Conservation (phyloP, 306 rosid genomes). For the Senna tora region DNA sequence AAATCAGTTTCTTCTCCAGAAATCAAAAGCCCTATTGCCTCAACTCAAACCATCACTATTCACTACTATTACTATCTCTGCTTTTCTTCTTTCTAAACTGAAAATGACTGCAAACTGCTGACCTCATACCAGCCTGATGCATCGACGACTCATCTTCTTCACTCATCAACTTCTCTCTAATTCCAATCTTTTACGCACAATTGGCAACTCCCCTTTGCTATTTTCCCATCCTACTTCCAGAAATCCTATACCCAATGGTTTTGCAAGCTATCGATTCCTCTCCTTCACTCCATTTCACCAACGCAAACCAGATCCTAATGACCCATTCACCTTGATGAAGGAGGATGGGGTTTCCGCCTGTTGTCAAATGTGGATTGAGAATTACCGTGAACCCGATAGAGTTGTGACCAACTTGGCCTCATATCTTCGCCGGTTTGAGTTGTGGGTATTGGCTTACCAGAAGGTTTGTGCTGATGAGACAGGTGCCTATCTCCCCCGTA, state of each 20-base stretch:
- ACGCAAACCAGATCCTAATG: slow-evolving; percentile 60
- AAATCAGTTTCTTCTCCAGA: no score
- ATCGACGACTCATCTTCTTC: slow-evolving; percentile 59
- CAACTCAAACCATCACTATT: no score
- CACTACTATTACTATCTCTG: no score
- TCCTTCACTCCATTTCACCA: slow-evolving; percentile 50
- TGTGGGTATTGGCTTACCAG: slow-evolving; percentile 92
- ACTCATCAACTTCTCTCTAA: slow-evolving; percentile 44
- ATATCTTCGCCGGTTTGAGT: slow-evolving; percentile 73
- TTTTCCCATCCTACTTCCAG: slow-evolving; percentile 33
- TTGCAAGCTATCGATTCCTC: slow-evolving; percentile 29
- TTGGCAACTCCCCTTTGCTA: slow-evolving; percentile 30
- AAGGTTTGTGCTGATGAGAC: slow-evolving; percentile 81
- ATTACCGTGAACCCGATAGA: slow-evolving; percentile 70
- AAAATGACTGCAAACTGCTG: slow-evolving; percentile 47
- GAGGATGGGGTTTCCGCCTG: slow-evolving; percentile 77
- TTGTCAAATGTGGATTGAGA: slow-evolving; percentile 82
- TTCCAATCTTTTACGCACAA: slow-evolving; percentile 29
- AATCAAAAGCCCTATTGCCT: no score
- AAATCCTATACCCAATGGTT: slow-evolving; percentile 36
- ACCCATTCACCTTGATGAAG: slow-evolving; percentile 65
- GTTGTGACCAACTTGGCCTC: slow-evolving; percentile 62
- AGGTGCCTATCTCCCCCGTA: slow-evolving; percentile 80
- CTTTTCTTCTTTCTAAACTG: slow-evolving; percentile 1
- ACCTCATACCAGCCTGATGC: slow-evolving; percentile 45